phyloP scores from a whole-genome alignment of 2,329 filamentous ascomycete genomes.

The Colletotrichum echinochloae region DNA sequence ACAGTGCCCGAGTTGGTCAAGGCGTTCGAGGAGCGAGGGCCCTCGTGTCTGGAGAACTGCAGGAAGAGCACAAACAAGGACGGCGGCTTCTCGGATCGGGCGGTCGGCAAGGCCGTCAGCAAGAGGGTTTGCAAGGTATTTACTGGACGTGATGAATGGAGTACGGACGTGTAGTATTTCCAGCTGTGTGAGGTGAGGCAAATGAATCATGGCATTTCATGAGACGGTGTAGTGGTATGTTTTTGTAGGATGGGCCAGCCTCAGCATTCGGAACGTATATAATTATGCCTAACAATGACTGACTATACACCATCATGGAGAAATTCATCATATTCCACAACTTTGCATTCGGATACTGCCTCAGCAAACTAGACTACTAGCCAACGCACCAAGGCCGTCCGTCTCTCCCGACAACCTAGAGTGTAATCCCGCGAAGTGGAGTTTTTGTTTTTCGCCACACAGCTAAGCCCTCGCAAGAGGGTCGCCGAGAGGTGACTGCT shows the following conservation, averaged over 20 bases:
- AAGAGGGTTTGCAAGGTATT: slow-evolving; percentile 71
- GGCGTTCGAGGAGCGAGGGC: slow-evolving; percentile 70
- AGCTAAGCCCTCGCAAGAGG: background rate
- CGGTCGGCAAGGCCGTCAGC: slow-evolving; percentile 69
- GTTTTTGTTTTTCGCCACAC: background rate
- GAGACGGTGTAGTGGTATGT: background rate
- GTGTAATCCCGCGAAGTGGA: background rate
- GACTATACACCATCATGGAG: background rate
- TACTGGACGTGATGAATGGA: slow-evolving; percentile 65
- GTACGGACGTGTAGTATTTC: slow-evolving; percentile 61
- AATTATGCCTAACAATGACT: background rate
- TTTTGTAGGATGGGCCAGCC: background rate
- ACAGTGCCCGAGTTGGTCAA: slow-evolving; percentile 68
- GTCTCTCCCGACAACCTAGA: no score
- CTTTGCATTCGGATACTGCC: background rate
- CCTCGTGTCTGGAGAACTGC: slow-evolving; percentile 71
- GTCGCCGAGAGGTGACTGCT: background rate
- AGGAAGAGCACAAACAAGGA: slow-evolving; percentile 68
- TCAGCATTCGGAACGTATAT: background rate
- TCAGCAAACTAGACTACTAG: background rate
- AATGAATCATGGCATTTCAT: background rate
- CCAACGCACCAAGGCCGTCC: background rate
- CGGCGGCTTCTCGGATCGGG: slow-evolving; percentile 65
- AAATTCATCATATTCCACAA: background rate
- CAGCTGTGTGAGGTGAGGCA: no score